Percentiles rank a stretch among this genome's conserved stretches.
Evolutionary conservation across 169 alveolate genomes (phyloP).

Genomic region (Cryptosporidium ubiquitum): DNA sequence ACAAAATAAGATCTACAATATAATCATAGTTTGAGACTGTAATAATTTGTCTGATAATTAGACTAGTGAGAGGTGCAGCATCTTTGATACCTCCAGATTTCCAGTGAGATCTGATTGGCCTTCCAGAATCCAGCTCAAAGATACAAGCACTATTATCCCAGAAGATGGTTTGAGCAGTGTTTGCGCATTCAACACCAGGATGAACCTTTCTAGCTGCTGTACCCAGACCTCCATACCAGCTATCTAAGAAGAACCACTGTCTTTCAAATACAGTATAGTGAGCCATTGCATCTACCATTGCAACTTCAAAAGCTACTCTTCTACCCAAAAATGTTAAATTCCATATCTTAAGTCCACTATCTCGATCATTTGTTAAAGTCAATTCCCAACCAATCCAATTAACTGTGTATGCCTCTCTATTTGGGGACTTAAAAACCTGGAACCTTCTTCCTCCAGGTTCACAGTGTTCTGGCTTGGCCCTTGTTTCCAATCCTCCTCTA

Average conservation of each 20-base stretch:
- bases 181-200: constrained; percentile 80
- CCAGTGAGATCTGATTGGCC: constrained; percentile 81
- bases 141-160: constrained; percentile 78
- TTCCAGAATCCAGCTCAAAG: constrained; percentile 78
- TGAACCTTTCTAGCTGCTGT: constrained; percentile 80
- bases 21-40: constrained; percentile 82
- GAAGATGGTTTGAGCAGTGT: constrained; percentile 77
- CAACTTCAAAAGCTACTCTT: constrained; percentile 79
- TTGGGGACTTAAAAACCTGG: constrained; percentile 74
- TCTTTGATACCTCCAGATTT: constrained; percentile 78
- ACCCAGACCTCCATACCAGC: constrained; percentile 83
- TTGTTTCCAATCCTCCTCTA: constrained; percentile 77
- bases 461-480: constrained; percentile 80
- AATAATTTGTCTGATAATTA: constrained; percentile 77
- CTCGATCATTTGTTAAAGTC: constrained; percentile 79
- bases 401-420: constrained; percentile 75
- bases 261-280: constrained; percentile 81
- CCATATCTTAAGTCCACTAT: constrained; percentile 78
- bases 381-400: constrained; percentile 79
- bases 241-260: constrained; percentile 79
- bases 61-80: constrained; percentile 78
- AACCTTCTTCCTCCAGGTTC: constrained; percentile 81
- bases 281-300: constrained; percentile 81
- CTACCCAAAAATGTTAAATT: constrained; percentile 76
- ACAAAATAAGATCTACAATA: constrained; percentile 77